Percentiles rank a stretch among this genome's conserved stretches.
Conservation (phyloP, 106 monocot species). For the Phalaenopsis aphrodite region DNA sequence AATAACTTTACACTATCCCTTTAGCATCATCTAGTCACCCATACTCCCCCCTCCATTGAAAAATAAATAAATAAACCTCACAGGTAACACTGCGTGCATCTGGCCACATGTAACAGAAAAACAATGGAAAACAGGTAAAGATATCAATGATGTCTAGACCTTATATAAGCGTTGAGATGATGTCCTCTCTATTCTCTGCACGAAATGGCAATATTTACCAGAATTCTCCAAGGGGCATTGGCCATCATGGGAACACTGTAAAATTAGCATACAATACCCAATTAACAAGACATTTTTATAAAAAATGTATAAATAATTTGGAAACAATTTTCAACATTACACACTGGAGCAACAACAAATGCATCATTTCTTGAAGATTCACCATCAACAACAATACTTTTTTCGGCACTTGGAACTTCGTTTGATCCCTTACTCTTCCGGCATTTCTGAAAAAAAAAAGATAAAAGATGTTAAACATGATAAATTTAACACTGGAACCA, state of each 20-base stretch:
- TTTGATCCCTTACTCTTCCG: constrained; percentile 39
- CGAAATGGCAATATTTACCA: constrained; percentile 91
- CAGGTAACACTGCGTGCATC: no score
- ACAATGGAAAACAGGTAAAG: constrained; percentile 8
- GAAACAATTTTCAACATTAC: constrained; percentile 16
- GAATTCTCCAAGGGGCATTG: constrained; percentile 78
- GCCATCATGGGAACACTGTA: constrained; percentile 96
- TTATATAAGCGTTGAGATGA: constrained; percentile 89
- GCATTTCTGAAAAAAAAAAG: constrained; percentile 41
- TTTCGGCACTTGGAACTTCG: constrained; percentile 21
- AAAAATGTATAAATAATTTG: not conserved
- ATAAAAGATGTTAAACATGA: not conserved
- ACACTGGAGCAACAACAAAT: constrained; percentile 93
- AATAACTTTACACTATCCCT: no score
- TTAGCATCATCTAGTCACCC: not conserved
- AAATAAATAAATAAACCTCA: not conserved
- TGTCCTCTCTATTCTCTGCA: constrained; percentile 90
- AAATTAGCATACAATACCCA: not conserved
- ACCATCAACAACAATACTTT: constrained; percentile 33
- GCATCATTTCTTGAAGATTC: constrained; percentile 36
- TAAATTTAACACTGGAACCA: not conserved
- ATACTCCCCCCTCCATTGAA: not conserved
- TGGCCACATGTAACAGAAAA: not conserved
- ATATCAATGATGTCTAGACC: constrained; percentile 21
- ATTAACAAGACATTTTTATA: constrained; percentile 1